A percentile compares a stretch with the other conserved stretches of the same genome.
Evolutionary conservation across 805 yeast species (phyloP).

Genomic region (Myxozyma nipponensis): DNA sequence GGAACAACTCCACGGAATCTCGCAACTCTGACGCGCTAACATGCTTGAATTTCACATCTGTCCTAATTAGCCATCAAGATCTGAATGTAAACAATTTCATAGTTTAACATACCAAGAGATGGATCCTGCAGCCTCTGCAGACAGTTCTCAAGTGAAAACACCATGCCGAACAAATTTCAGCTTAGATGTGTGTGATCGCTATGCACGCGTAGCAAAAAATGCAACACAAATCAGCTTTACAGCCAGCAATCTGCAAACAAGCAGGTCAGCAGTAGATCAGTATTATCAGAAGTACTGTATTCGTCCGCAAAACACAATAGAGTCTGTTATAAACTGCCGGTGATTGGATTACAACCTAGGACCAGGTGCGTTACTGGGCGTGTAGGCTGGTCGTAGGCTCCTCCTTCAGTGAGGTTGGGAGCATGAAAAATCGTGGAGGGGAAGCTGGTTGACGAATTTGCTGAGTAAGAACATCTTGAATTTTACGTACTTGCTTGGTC

Average conservation of each 20-base stretch:
- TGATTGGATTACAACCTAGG: too few species aligned
- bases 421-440: not conserved
- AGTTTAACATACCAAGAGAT: conserved; percentile 14
- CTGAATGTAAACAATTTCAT: not conserved
- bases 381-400: not conserved
- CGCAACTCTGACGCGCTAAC: conserved; percentile 74
- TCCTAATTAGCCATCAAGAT: not conserved
- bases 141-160: conserved; percentile 12
- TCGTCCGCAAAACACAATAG: not conserved
- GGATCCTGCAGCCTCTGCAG: conserved; percentile 26
- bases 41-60: conserved; percentile 59
- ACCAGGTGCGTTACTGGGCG: too few species aligned
- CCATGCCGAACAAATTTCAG: not conserved
- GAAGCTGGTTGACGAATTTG: not conserved
- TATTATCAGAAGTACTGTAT: not conserved
- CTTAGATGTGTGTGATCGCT: not conserved
- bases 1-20: conserved; percentile 81
- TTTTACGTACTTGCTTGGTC: not conserved
- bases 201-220: not conserved
- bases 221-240: not conserved
- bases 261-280: not conserved
- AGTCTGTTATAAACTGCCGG: not conserved
- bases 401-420: not conserved
- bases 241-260: not conserved
- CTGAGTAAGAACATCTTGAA: not conserved